Evolutionary conservation across 1,139 yeast species (phyloP), one percentile per base, ranked within the genome.

Genomic region (Yamadazyma songkhlaensis): DNA sequence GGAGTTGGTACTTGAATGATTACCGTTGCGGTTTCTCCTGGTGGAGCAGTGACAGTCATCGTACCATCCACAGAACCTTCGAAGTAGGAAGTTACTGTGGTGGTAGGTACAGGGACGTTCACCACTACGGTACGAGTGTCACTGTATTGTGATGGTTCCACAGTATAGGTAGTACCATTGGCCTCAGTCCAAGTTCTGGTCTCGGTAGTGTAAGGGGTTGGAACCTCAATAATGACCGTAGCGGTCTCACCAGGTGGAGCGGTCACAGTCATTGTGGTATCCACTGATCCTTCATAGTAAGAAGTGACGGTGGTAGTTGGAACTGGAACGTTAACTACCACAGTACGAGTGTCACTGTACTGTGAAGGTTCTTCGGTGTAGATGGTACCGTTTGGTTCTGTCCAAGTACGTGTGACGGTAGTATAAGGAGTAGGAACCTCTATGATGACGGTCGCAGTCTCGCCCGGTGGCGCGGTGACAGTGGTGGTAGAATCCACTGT

Each of bases 101-200:
- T 21, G 1, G 60, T 51, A 5, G 40, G 37, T 4, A 53, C 50
- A 15, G 38, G 53, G n/a, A 43, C 38, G 8, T 17, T 17, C 6
- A 17, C 20, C 4, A 17, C 20, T 4, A 17, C 20, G 20, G 20
- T 17, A 4, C 20, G 4, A 6, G 20, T 17, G 20, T 17, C 20
- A 17, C 20, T 17, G 6, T 4, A 17, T 4, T 17, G 20, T 17
- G 20, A 17, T 21, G 36, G 40, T 2, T 43, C 27, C 0, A 43
- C 47, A 20, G 43, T 26, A 5, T 7, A 4, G 13, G 63, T 59
- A 4, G 57, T 53, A 2, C 48, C 42, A 3, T 48, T 45, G 3
- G 51, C 13, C 1, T 57, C 63, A 7, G 57, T 48, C 47, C 53
- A 55, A 13, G 67, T 60, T 4, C 6, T 5, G 6, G 31, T 29